A percentile compares a stretch with the other conserved stretches of the same genome.
Evolutionary conservation across 306 rosid genomes (phyloP).

Genomic region (Sesbania bispinosa): DNA sequence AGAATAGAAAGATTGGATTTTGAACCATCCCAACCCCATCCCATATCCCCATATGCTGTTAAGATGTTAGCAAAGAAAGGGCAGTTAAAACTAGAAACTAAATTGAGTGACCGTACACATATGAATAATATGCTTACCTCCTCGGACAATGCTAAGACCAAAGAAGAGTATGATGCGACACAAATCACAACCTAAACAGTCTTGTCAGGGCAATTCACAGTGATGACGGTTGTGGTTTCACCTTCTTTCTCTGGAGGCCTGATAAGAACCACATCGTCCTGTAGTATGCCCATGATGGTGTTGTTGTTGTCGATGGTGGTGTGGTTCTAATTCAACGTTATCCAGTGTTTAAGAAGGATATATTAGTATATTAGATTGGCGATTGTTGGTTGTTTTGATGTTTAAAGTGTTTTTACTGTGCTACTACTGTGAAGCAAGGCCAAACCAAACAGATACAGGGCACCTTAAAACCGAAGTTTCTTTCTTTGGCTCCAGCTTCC

Average conservation of each 20-base stretch:
- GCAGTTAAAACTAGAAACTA: too few relatives aligned
- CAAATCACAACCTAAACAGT: conserved; percentile 84
- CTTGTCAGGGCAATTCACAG: conserved; percentile 94
- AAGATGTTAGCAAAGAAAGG: background rate
- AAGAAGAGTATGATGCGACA: conserved; percentile 93
- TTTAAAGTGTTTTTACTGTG: background rate
- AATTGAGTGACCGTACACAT: too few relatives aligned
- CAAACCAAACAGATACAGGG: too few relatives aligned
- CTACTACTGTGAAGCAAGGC: background rate
- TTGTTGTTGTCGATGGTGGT: background rate
- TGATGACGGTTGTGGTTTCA: conserved; percentile 54
- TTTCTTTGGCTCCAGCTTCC: background rate
- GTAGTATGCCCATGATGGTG: conserved; percentile 61
- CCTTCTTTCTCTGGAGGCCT: conserved; percentile 57
- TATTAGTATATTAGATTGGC: too few relatives aligned
- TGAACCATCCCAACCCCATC: background rate
- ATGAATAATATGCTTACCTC: conserved; percentile 78
- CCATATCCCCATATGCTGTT: background rate
- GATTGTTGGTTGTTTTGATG: background rate
- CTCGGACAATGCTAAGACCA: conserved; percentile 84
- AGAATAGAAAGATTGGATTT: background rate
- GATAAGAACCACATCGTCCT: conserved; percentile 76
- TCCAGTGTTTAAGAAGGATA: background rate
- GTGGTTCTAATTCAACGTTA: background rate
- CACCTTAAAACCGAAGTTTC: too few relatives aligned